Percentiles rank a stretch among this genome's conserved stretches.
phyloP scores from a whole-genome alignment of 352 stramenopile genomes.

The Phytophthora lateralis region DNA sequence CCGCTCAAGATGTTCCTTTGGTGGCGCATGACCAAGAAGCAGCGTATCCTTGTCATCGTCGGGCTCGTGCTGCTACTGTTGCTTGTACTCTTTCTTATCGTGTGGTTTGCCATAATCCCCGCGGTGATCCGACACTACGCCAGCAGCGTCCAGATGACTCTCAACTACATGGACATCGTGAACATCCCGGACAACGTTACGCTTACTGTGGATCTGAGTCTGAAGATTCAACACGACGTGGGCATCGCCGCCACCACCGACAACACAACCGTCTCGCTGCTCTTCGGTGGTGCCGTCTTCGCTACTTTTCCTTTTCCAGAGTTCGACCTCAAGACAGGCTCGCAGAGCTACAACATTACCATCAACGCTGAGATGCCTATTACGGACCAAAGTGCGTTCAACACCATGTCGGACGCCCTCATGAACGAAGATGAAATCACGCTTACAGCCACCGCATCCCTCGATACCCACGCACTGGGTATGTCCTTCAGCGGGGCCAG shows the following conservation, averaged over 20 bases:
- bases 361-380: constrained; percentile 45
- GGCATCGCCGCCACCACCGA: constrained; percentile 46
- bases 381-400: constrained; percentile 47
- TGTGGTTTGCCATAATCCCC: constrained; percentile 65
- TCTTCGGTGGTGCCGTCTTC: constrained; percentile 49
- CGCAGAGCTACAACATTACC: constrained; percentile 54
- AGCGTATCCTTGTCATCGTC: constrained; percentile 46
- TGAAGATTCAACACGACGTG: constrained; percentile 54
- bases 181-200: constrained; percentile 42
- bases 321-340: constrained; percentile 45
- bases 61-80: constrained; percentile 42
- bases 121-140: constrained; percentile 56
- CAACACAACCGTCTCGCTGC: constrained; percentile 42
- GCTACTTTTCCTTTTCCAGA: constrained; percentile 48
- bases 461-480: constrained; percentile 47
- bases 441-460: constrained; percentile 34
- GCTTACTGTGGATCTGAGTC: constrained; percentile 51
- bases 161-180: constrained; percentile 74
- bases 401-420: constrained; percentile 41
- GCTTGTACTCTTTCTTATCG: constrained; percentile 50
- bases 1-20: constrained; percentile 48
- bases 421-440: constrained; percentile 47
- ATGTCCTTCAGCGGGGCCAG: constrained; percentile 49
- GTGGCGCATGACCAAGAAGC: constrained; percentile 59
- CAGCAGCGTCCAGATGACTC: constrained; percentile 49